Evolutionary conservation across 164 flowering plant species (phyloP).

Genomic region (Taxillus chinensis): DNA sequence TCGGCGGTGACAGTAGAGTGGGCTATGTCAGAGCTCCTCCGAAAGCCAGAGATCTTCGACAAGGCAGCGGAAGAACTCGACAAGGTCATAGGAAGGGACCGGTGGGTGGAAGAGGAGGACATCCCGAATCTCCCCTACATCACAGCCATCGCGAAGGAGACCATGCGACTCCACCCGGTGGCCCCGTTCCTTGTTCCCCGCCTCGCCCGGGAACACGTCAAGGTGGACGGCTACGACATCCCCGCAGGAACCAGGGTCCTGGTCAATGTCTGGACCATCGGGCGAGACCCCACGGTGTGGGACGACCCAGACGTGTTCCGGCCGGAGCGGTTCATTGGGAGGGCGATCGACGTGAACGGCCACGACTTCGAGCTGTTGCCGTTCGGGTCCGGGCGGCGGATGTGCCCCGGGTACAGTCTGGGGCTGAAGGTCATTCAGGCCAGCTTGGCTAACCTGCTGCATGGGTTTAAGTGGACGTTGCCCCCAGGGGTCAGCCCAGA

Average conservation of each 20-base stretch:
- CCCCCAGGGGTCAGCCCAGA: conserved; percentile 29
- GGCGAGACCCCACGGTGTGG: conserved; percentile 56
- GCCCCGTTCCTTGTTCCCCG: conserved; percentile 65
- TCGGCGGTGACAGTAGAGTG: conserved; percentile 72
- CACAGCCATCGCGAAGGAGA: conserved; percentile 59
- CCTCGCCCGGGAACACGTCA: conserved; percentile 23
- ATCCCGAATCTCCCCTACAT: conserved; percentile 45
- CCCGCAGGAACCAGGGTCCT: conserved; percentile 34
- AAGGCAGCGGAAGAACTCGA: conserved; percentile 69
- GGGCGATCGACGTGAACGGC: conserved; percentile 54
- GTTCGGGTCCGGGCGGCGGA: conserved; percentile 70
- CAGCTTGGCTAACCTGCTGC: conserved; percentile 60
- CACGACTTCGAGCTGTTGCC: conserved; percentile 61
- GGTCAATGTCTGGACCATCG: conserved; percentile 56
- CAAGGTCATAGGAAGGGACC: conserved; percentile 46
- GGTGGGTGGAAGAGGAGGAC: conserved; percentile 71
- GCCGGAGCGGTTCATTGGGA: conserved; percentile 61
- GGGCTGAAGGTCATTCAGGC: conserved; percentile 58
- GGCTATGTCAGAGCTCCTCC: conserved; percentile 63
- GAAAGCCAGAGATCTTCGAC: conserved; percentile 36
- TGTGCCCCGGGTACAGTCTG: conserved; percentile 66
- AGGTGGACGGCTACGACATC: conserved; percentile 51
- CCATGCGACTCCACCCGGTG: conserved; percentile 77
- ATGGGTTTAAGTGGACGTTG: conserved; percentile 59
- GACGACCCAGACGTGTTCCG: conserved; percentile 43